Percentiles rank a stretch among this genome's conserved stretches.
Conservation (phyloP, 495 filamentous ascomycete species). For the Tricharina praecox region DNA sequence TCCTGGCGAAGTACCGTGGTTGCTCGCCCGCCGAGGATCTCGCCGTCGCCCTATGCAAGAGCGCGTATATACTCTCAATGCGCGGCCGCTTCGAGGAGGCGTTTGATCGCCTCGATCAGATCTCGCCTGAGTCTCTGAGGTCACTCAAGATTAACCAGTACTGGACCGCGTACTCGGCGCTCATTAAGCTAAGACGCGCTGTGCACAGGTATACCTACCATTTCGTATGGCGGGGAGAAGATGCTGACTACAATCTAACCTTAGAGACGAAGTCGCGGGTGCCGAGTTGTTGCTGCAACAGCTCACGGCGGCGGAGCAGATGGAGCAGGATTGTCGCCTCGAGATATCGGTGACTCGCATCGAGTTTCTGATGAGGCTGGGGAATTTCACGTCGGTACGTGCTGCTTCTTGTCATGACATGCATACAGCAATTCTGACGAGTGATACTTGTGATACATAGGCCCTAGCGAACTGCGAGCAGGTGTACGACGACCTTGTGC, state of each 20-base stretch:
- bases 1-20: constrained; percentile 52
- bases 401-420: no score
- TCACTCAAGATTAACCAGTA: constrained; percentile 64
- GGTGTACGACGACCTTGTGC: constrained; percentile 44
- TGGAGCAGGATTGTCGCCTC: constrained; percentile 54
- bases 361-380: constrained; percentile 49
- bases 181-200: constrained; percentile 53
- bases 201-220: constrained; percentile 39
- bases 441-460: constrained; percentile 12
- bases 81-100: constrained; percentile 58
- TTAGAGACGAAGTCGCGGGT: constrained; percentile 47
- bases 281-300: constrained; percentile 49
- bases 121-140: constrained; percentile 48
- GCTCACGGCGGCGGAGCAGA: constrained; percentile 36
- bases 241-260: not conserved
- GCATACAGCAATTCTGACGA: not conserved
- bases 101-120: constrained; percentile 45
- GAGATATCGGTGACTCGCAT: constrained; percentile 53
- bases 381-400: constrained; percentile 32
- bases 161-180: constrained; percentile 55
- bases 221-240: constrained; percentile 6
- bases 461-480: constrained; percentile 55
- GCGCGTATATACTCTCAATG: constrained; percentile 40
- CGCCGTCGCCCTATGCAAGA: constrained; percentile 46
- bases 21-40: constrained; percentile 58